Conservation (phyloP, 192 early-diverging fungal genomes). For the Umbelopsis sp. region DNA sequence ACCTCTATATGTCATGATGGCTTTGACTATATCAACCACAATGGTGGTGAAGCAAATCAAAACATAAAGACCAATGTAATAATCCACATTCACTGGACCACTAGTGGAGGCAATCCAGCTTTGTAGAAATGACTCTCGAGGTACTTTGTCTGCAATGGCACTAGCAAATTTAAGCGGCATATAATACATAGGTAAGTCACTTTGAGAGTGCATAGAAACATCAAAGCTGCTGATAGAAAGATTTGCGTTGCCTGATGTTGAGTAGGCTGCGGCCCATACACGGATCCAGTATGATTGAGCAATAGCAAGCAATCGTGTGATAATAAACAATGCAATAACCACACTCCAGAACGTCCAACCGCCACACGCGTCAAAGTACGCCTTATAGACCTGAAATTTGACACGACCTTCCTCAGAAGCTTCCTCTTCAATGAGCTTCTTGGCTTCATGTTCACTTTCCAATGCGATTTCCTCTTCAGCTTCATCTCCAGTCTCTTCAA, state of each 20-base stretch:
- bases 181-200: constrained; percentile 1
- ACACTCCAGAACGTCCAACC: constrained; percentile 55
- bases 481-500: constrained; percentile 9
- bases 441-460: not conserved
- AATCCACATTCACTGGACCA: constrained; percentile 35
- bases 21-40: constrained; percentile 21
- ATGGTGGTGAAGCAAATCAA: constrained; percentile 29
- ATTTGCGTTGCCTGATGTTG: not conserved
- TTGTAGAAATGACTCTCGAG: not conserved
- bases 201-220: not conserved
- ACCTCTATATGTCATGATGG: constrained; percentile 30
- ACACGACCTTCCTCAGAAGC: not conserved
- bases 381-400: constrained; percentile 21
- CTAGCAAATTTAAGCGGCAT: constrained; percentile 4
- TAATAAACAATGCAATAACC: constrained; percentile 39
- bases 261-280: constrained; percentile 51
- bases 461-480: not conserved
- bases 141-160: not conserved
- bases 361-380: constrained; percentile 25
- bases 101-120: constrained; percentile 17
- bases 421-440: constrained; percentile 20
- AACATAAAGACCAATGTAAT: constrained; percentile 46
- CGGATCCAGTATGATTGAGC: constrained; percentile 55
- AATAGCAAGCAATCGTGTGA: constrained; percentile 48
- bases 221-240: not conserved